Conservation (phyloP, 352 stramenopile genomes). For the Blastocystis sp. region DNA sequence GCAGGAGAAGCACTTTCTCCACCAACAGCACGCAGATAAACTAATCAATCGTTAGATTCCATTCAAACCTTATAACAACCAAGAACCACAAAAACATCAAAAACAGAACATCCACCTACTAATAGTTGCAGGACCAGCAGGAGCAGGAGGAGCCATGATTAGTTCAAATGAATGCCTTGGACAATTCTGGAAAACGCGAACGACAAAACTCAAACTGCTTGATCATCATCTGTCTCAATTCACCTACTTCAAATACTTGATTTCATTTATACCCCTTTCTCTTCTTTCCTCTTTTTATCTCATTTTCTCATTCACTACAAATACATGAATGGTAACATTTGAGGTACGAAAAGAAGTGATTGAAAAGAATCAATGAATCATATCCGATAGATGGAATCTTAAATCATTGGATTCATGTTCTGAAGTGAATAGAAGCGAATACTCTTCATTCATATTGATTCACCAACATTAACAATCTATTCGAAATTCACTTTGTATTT, state of each 20-base stretch:
- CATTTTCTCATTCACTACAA: background rate
- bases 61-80: background rate
- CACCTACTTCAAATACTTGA: background rate
- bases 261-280: background rate
- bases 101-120: slow-evolving; percentile 18
- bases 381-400: background rate
- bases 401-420: background rate
- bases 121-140: slow-evolving; percentile 62
- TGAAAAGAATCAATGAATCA: background rate
- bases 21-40: slow-evolving; percentile 87
- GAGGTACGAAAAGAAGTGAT: background rate
- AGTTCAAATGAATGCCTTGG: slow-evolving; percentile 27
- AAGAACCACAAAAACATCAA: background rate
- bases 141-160: slow-evolving; percentile 61
- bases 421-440: background rate
- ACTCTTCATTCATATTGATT: background rate
- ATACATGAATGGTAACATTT: background rate
- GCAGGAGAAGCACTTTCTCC: slow-evolving; percentile 95
- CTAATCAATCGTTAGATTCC: slow-evolving; percentile 82
- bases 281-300: background rate
- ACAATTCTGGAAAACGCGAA: slow-evolving; percentile 33
- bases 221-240: slow-evolving; percentile 7
- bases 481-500: background rate
- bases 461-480: background rate
- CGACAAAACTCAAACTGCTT: slow-evolving; percentile 8